Conservation (phyloP, 176 grass and related monocot species). For the Aegilops bicornis region DNA sequence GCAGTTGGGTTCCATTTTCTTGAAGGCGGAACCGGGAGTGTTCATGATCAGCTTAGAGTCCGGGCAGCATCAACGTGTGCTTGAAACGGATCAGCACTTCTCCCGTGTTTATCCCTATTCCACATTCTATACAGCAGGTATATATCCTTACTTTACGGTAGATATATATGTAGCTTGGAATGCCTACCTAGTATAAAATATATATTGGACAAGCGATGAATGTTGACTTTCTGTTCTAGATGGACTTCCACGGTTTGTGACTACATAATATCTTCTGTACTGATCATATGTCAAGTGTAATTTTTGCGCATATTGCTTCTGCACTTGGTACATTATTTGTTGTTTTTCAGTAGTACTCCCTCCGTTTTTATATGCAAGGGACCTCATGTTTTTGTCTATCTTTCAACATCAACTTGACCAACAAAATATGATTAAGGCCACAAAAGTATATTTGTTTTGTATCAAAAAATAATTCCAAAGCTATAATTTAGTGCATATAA, state of each 20-base stretch:
- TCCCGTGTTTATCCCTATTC: background rate
- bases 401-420: too few species aligned
- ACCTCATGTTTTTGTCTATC: too few species aligned
- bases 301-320: background rate
- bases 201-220: too few species aligned
- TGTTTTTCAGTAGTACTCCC: too few species aligned
- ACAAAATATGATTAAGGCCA: too few species aligned
- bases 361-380: too few species aligned
- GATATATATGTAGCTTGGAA: too few species aligned
- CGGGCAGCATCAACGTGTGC: background rate
- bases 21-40: background rate
- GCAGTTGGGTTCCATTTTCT: background rate
- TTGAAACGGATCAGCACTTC: background rate
- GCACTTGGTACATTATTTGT: background rate
- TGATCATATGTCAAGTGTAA: background rate
- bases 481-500: too few species aligned
- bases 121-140: slow-evolving; percentile 7
- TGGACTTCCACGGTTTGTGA: background rate
- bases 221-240: too few species aligned
- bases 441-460: too few species aligned
- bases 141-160: background rate
- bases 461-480: too few species aligned
- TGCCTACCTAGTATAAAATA: too few species aligned
- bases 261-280: background rate
- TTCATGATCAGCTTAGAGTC: background rate